phyloP scores from a whole-genome alignment of 2,329 filamentous ascomycete genomes.

The Aspergillus arachidicola region DNA sequence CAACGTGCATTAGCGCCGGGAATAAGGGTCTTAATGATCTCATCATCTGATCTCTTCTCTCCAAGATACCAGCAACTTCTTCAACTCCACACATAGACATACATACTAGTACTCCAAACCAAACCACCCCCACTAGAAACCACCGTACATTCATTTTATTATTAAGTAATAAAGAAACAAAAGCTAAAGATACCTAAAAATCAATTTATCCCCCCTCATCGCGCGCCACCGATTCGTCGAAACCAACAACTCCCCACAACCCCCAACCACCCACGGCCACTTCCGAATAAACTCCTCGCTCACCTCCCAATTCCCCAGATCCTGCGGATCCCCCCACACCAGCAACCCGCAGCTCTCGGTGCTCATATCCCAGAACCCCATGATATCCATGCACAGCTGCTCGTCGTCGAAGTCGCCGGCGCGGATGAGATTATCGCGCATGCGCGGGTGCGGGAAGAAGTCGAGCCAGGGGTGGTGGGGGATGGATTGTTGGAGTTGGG shows the following conservation, averaged over 20 bases:
- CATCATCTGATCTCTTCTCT: not conserved
- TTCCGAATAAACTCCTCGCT: constrained; percentile 50
- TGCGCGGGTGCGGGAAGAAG: constrained; percentile 36
- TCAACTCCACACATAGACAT: too few species aligned
- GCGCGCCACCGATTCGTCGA: constrained; percentile 32
- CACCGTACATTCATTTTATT: too few species aligned
- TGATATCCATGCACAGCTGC: constrained; percentile 42
- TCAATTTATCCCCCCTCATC: constrained; percentile 14
- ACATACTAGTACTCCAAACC: too few species aligned
- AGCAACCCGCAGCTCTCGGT: constrained; percentile 39
- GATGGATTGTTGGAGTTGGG: constrained; percentile 37
- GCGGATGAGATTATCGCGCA: constrained; percentile 45
- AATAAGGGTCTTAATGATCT: constrained; percentile 5
- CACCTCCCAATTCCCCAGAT: constrained; percentile 52
- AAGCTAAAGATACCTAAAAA: constrained; percentile 11
- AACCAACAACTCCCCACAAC: constrained; percentile 31
- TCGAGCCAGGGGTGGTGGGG: constrained; percentile 47
- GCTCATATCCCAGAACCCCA: constrained; percentile 34
- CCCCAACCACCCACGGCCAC: constrained; percentile 41
- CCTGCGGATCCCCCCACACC: constrained; percentile 54
- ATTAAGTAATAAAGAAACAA: not conserved
- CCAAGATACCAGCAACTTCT: too few species aligned
- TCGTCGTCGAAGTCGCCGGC: constrained; percentile 38
- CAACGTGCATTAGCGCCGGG: constrained; percentile 19
- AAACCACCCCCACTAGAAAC: too few species aligned